Percentiles rank a stretch among this genome's conserved stretches.
Conservation (phyloP, 176 grass and related monocot species). For the Stipa capillata region DNA sequence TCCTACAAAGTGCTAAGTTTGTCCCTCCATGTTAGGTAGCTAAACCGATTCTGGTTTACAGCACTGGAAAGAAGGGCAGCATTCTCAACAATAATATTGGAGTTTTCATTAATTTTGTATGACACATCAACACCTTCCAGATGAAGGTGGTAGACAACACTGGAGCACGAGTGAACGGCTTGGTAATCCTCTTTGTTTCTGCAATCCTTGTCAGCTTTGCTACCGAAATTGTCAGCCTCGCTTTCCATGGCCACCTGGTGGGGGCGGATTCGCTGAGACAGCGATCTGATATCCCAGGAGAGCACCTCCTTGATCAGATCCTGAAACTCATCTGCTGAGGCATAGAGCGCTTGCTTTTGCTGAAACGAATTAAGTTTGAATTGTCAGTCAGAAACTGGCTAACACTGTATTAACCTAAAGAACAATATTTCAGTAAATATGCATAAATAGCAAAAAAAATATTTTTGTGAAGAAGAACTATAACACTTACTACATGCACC, state of each 20-base stretch:
- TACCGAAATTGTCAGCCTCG: neutral
- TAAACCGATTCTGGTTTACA: slow-evolving; percentile 14
- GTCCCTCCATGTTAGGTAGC: slow-evolving; percentile 32
- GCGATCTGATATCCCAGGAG: slow-evolving; percentile 81
- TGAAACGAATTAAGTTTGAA: slow-evolving; percentile 26
- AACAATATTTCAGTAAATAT: neutral
- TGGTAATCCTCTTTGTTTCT: neutral
- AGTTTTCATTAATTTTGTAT: slow-evolving; percentile 50
- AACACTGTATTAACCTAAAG: neutral
- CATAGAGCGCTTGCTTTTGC: slow-evolving; percentile 57
- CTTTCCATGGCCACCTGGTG: slow-evolving; percentile 27
- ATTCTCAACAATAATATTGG: slow-evolving; percentile 53
- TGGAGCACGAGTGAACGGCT: neutral
- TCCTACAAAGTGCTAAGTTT: slow-evolving; percentile 16
- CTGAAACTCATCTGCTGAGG: slow-evolving; percentile 61
- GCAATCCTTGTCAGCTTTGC: neutral
- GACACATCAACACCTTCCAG: slow-evolving; percentile 84
- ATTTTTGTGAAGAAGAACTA: neutral
- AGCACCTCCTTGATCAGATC: slow-evolving; percentile 69
- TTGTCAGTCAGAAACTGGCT: neutral
- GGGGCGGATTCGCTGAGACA: slow-evolving; percentile 66
- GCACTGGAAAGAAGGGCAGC: slow-evolving; percentile 17
- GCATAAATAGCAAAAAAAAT: neutral
- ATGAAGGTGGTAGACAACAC: slow-evolving; percentile 61
- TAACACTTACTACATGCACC: slow-evolving; percentile 51